phyloP scores from a whole-genome alignment of 2,329 filamentous ascomycete species.

The Microascus cirrosus region DNA sequence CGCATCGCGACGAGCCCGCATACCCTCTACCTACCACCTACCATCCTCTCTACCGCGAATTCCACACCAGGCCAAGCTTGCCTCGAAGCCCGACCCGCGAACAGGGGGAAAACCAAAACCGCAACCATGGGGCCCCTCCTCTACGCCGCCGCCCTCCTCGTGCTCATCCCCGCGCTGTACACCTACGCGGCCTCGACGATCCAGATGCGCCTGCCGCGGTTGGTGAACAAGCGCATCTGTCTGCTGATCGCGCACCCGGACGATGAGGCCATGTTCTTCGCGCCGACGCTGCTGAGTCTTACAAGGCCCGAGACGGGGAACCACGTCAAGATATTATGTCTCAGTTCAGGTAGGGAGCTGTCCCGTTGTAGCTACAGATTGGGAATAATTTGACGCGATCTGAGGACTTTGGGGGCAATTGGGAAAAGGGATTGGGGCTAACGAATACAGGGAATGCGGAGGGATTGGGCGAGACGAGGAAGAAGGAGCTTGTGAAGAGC shows the following conservation, averaged over 20 bases:
- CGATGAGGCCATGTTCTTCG: slow-evolving; percentile 99
- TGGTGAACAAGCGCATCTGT: slow-evolving; percentile 77
- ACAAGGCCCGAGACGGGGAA: slow-evolving; percentile 72
- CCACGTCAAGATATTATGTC: slow-evolving; percentile 85
- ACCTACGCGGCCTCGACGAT: slow-evolving; percentile 36
- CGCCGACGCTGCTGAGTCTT: slow-evolving; percentile 76
- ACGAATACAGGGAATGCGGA: slow-evolving; percentile 60
- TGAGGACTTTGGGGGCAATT: background rate
- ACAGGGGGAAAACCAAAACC: background rate
- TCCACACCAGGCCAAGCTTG: background rate
- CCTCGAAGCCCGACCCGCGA: background rate
- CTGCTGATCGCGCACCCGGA: slow-evolving; percentile 94
- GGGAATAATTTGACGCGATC: no score
- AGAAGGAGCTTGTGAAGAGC: slow-evolving; percentile 73
- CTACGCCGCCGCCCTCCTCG: slow-evolving; percentile 19
- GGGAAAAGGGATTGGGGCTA: slow-evolving; percentile 7
- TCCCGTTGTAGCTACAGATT: background rate
- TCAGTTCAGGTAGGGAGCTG: slow-evolving; percentile 64
- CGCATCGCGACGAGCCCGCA: background rate
- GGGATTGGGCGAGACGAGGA: slow-evolving; percentile 72
- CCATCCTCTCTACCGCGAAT: background rate
- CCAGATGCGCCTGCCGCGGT: slow-evolving; percentile 46
- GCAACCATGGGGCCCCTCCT: slow-evolving; percentile 9
- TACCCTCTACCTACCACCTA: background rate
- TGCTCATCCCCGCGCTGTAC: slow-evolving; percentile 39